Percentiles rank a stretch among this genome's conserved stretches.
Conservation (phyloP, 2,329 filamentous ascomycete species). For the Trichoderma sp. region DNA sequence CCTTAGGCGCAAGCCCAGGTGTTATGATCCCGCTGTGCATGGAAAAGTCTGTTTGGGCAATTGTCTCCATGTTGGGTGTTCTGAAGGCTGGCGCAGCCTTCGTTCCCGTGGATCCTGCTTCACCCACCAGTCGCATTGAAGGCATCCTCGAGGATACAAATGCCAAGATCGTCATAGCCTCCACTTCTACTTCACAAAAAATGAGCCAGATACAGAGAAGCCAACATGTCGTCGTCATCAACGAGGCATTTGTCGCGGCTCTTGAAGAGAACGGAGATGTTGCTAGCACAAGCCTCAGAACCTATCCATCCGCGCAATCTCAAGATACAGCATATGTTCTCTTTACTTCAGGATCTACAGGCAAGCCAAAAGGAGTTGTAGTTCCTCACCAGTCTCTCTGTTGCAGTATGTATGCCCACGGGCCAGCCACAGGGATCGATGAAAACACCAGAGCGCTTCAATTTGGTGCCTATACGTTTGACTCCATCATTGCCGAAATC, state of each 20-base stretch:
- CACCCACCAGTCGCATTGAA: background rate
- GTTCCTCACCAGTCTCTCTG: background rate
- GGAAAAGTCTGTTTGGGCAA: background rate
- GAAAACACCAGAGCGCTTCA: background rate
- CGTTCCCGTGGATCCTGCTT: background rate
- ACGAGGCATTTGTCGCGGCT: background rate
- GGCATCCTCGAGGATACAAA: background rate
- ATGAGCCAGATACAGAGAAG: background rate
- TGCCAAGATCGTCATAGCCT: background rate
- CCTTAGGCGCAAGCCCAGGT: background rate
- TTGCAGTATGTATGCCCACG: background rate
- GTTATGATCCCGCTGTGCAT: background rate
- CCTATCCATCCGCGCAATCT: background rate
- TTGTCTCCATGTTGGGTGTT: background rate
- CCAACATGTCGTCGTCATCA: background rate
- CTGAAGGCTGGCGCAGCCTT: background rate
- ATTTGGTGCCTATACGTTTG: background rate
- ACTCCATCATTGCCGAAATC: background rate
- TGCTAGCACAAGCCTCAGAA: background rate
- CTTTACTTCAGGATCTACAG: background rate
- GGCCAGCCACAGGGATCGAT: background rate
- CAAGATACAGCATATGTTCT: background rate
- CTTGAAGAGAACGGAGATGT: background rate
- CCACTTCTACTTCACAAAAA: background rate
- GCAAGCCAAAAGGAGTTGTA: background rate